phyloP scores from a whole-genome alignment of 2,329 filamentous ascomycete species.

The Pseudovirgaria hyperparasitica region DNA sequence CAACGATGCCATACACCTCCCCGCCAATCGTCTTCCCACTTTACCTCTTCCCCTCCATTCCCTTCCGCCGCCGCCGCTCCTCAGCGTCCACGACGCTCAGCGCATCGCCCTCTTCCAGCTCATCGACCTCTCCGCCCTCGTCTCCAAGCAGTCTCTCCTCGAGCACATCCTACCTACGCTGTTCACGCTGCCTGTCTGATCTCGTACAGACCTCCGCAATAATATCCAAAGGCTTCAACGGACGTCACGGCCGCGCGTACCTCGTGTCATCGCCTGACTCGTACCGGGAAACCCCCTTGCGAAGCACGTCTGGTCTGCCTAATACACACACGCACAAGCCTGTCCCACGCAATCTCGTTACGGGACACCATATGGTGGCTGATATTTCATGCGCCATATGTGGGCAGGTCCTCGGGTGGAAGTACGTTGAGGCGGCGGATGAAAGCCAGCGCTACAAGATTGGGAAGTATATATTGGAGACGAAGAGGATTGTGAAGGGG shows the following conservation, averaged over 20 bases:
- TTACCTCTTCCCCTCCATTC: slow-evolving; percentile 23
- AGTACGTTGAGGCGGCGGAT: slow-evolving; percentile 50
- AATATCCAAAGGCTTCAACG: slow-evolving; percentile 53
- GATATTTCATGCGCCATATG: slow-evolving; percentile 47
- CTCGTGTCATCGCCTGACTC: slow-evolving; percentile 36
- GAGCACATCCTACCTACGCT: slow-evolving; percentile 43
- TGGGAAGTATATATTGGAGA: slow-evolving; percentile 55
- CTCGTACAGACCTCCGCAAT: slow-evolving; percentile 47
- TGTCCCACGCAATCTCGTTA: slow-evolving; percentile 47
- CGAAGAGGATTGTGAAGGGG: slow-evolving; percentile 38
- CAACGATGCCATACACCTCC: slow-evolving; percentile 4
- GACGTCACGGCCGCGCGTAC: slow-evolving; percentile 51
- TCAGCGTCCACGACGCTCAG: slow-evolving; percentile 19
- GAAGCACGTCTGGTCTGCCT: slow-evolving; percentile 31
- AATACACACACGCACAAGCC: slow-evolving; percentile 46
- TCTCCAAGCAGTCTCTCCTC: slow-evolving; percentile 12
- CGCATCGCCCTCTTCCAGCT: slow-evolving; percentile 11
- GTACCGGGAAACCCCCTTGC: slow-evolving; percentile 9
- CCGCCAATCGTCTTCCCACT: slow-evolving; percentile 27
- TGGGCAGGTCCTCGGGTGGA: slow-evolving; percentile 47
- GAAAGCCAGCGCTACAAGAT: slow-evolving; percentile 51
- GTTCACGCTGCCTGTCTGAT: slow-evolving; percentile 45
- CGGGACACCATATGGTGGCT: slow-evolving; percentile 48
- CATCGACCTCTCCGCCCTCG: slow-evolving; percentile 13
- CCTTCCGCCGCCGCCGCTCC: slow-evolving; percentile 27